phyloP scores from a whole-genome alignment of 202 grass and related monocot species.

The Tripidium arundinaceum region DNA sequence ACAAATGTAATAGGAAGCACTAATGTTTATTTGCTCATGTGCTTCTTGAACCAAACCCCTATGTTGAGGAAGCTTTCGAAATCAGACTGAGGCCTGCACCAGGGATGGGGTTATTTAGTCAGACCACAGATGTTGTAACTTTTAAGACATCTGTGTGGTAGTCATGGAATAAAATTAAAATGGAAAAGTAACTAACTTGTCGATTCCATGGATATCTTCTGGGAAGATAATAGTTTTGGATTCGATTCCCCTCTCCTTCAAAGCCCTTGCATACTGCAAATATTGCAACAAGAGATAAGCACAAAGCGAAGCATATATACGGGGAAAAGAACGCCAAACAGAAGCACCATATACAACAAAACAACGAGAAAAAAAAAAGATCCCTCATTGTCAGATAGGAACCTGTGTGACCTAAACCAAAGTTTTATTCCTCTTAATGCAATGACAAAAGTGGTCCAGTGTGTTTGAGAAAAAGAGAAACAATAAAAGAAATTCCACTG shows the following conservation, averaged over 20 bases:
- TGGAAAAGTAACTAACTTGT: constrained; percentile 57
- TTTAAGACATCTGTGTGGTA: background rate
- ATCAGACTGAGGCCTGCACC: constrained; percentile 80
- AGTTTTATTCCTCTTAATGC: background rate
- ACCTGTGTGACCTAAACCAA: background rate
- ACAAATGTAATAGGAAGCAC: background rate
- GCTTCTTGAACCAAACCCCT: constrained; percentile 97
- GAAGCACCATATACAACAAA: background rate
- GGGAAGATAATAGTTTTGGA: constrained; percentile 85
- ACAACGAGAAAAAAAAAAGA: background rate
- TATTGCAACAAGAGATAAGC: constrained; percentile 1
- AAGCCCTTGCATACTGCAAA: constrained; percentile 72
- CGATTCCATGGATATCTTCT: constrained; percentile 80
- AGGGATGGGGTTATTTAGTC: constrained; percentile 21
- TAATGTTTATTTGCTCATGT: constrained; percentile 55
- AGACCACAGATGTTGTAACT: background rate
- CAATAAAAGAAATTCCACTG: background rate
- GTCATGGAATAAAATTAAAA: constrained; percentile 19
- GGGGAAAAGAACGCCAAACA: background rate
- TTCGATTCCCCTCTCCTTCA: constrained; percentile 81
- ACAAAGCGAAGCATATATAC: background rate
- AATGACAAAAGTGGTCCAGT: background rate
- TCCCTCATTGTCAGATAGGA: background rate
- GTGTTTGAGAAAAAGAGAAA: background rate
- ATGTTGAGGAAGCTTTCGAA: constrained; percentile 92